Evolutionary conservation across 805 yeast genomes (phyloP).

Genomic region (Torulaspora microellipsoides): DNA sequence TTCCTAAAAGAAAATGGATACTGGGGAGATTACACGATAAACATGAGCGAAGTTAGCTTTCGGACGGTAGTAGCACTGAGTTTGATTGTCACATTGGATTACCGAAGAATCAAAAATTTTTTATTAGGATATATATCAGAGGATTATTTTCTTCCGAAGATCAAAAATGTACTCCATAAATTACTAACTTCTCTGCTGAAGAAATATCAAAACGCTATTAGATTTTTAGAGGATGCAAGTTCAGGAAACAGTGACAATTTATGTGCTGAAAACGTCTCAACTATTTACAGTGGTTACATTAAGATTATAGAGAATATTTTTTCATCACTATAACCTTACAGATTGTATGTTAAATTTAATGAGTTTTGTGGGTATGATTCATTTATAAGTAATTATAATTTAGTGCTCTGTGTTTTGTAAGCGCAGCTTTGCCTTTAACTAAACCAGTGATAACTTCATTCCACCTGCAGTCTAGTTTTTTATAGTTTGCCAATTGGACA

Average conservation of each 20-base stretch:
- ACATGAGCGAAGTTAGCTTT: constrained; percentile 52
- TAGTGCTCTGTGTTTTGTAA: constrained; percentile 19
- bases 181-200: constrained; percentile 1
- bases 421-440: constrained; percentile 37
- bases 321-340: no score
- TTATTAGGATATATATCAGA: constrained; percentile 29
- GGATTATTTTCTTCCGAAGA: constrained; percentile 21
- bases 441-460: constrained; percentile 45
- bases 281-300: constrained; percentile 21
- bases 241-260: constrained; percentile 1
- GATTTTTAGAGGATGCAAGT: background rate
- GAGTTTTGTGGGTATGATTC: no score
- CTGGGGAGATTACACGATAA: constrained; percentile 69
- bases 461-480: constrained; percentile 40
- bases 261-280: constrained; percentile 14
- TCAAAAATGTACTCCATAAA: constrained; percentile 1
- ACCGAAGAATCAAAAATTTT: constrained; percentile 24
- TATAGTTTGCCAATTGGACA: constrained; percentile 43
- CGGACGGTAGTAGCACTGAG: constrained; percentile 76
- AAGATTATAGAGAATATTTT: constrained; percentile 11
- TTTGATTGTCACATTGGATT: constrained; percentile 31
- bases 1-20: constrained; percentile 54
- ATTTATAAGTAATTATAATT: constrained; percentile 22
- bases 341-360: no score
- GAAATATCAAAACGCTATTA: background rate